Evolutionary conservation across 768 basidiomycete species (phyloP).

Genomic region (Pleurotus pulmonarius): DNA sequence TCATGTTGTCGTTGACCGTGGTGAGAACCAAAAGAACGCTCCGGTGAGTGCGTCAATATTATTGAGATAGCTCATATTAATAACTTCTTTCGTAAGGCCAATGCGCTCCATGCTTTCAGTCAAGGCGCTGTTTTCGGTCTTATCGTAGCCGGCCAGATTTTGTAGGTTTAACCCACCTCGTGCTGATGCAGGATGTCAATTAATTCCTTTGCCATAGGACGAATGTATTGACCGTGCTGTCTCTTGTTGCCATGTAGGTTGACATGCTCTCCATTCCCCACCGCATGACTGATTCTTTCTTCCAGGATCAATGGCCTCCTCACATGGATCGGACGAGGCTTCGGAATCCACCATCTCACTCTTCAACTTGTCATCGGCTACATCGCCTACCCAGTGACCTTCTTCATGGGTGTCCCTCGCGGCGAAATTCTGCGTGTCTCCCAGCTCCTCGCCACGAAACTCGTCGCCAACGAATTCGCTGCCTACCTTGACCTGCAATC

Average conservation of each 20-base stretch:
- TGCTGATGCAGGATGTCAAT: neutral
- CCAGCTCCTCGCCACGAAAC: slow-evolving; percentile 79
- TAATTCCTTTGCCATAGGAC: slow-evolving; percentile 36
- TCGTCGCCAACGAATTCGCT: slow-evolving; percentile 84
- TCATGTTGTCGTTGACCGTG: slow-evolving; percentile 75
- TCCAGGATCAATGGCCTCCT: slow-evolving; percentile 73
- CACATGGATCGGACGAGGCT: slow-evolving; percentile 86
- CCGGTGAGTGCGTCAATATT: slow-evolving; percentile 36
- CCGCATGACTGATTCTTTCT: neutral
- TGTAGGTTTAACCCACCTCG: slow-evolving; percentile 40
- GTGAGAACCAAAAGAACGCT: slow-evolving; percentile 47
- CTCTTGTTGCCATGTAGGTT: slow-evolving; percentile 63
- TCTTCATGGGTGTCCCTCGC: slow-evolving; percentile 74
- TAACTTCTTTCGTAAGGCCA: slow-evolving; percentile 36
- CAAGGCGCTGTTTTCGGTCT: slow-evolving; percentile 83
- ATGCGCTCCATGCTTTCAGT: slow-evolving; percentile 87
- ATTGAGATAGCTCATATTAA: neutral
- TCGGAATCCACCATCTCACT: slow-evolving; percentile 78
- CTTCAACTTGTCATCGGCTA: slow-evolving; percentile 84
- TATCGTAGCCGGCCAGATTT: slow-evolving; percentile 82
- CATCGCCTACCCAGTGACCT: slow-evolving; percentile 83
- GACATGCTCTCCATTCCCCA: neutral
- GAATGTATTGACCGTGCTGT: slow-evolving; percentile 82
- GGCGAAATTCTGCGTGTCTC: slow-evolving; percentile 79
- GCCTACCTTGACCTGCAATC: slow-evolving; percentile 63